Evolutionary conservation across 2,329 filamentous ascomycete species (phyloP).

Genomic region (Chaetomium globosum): DNA sequence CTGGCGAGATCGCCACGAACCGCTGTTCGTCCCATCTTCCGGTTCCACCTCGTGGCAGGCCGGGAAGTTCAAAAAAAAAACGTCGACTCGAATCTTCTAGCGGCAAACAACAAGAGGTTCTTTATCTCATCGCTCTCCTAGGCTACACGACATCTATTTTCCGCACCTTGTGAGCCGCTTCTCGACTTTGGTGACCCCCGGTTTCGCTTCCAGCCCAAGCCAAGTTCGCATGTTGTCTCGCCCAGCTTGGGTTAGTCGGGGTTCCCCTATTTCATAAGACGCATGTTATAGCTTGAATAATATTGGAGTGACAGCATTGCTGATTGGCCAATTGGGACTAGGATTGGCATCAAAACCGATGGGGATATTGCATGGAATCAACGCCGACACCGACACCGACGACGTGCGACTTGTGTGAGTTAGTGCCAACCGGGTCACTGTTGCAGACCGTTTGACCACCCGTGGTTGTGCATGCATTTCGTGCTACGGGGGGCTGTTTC

Average conservation of each 20-base stretch:
- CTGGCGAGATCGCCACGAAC: background rate
- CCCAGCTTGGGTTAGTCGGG: constrained; percentile 21
- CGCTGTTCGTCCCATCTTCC: constrained; percentile 20
- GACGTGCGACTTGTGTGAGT: constrained; percentile 8
- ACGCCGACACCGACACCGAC: constrained; percentile 16
- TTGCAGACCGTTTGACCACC: background rate
- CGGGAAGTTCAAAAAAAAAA: constrained; percentile 11
- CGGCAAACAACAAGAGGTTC: background rate
- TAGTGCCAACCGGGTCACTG: background rate
- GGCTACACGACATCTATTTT: background rate
- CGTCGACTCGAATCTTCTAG: background rate
- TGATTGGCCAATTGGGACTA: constrained; percentile 26
- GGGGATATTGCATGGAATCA: constrained; percentile 10
- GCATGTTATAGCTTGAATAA: constrained; percentile 32
- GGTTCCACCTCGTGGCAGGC: constrained; percentile 15
- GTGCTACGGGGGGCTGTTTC: constrained; percentile 20
- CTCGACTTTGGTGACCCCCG: constrained; percentile 15
- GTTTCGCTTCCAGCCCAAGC: constrained; percentile 9
- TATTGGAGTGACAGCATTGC: constrained; percentile 16
- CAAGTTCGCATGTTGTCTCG: constrained; percentile 1
- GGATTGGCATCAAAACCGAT: constrained; percentile 15
- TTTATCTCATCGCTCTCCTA: background rate
- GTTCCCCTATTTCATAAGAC: constrained; percentile 25
- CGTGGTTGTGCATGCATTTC: constrained; percentile 13
- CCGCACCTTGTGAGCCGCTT: constrained; percentile 8